Evolutionary conservation across 306 rosid species (phyloP).

Genomic region (Lithocarpus polystachyus): DNA sequence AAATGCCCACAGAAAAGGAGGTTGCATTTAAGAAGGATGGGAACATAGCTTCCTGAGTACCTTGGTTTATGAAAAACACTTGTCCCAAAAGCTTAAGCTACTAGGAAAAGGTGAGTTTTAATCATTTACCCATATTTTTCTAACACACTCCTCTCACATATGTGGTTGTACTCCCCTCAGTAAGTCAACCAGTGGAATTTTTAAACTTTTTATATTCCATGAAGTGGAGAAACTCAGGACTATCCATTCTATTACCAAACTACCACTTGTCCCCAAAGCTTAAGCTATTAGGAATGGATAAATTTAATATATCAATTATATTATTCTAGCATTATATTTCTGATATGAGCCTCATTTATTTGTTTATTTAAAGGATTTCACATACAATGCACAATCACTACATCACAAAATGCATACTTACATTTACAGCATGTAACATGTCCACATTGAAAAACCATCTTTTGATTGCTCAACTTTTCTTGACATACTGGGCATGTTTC

Average conservation of each 20-base stretch:
- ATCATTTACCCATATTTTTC: too few species aligned
- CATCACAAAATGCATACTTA: conserved; percentile 29
- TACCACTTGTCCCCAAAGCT: too few species aligned
- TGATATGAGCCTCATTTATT: neutral
- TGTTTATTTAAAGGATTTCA: neutral
- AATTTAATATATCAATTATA: too few species aligned
- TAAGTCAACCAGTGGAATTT: too few species aligned
- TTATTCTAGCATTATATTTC: neutral
- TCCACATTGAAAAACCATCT: conserved; percentile 98
- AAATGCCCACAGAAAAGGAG: neutral
- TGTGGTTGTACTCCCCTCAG: too few species aligned
- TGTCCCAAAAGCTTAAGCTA: too few species aligned
- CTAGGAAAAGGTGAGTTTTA: too few species aligned
- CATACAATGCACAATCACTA: neutral
- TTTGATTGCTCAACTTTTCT: conserved; percentile 65
- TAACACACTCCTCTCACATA: too few species aligned
- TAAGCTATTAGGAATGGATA: too few species aligned
- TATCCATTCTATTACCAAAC: too few species aligned
- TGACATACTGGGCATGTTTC: conserved; percentile 95
- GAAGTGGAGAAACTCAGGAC: too few species aligned
- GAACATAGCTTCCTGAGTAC: neutral
- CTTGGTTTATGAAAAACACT: neutral
- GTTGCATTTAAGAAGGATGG: neutral
- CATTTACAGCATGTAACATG: conserved; percentile 93
- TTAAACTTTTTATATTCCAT: too few species aligned